These are phyloP conservation scores for Physaria fendleri DNA, from an alignment of 345 rosid species.

Conservation along the genomic window DNA sequence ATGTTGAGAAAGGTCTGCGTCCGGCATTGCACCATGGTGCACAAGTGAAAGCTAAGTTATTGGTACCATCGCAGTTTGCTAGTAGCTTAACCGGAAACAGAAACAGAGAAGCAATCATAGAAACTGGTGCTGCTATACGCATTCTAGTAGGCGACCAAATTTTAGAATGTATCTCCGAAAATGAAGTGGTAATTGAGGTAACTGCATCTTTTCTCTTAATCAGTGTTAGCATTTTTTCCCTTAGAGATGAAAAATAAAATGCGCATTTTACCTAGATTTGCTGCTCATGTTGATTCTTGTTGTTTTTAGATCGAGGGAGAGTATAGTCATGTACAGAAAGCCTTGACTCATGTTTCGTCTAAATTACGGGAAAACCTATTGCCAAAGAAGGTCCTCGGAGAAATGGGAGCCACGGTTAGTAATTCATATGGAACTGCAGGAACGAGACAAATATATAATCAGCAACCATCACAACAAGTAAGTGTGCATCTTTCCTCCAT, in stretches of 20 bases:
- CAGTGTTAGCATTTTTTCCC: background rate
- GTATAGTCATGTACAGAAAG: conserved; percentile 23
- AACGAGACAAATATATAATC: conserved; percentile 10
- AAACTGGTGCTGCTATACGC: conserved; percentile 39
- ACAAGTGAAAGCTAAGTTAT: conserved; percentile 45
- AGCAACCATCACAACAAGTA: conserved; percentile 34
- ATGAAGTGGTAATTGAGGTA: conserved; percentile 54
- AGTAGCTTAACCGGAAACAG: conserved; percentile 18
- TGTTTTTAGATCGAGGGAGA: conserved; percentile 23
- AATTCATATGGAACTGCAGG: conserved; percentile 24
- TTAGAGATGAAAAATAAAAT: background rate
- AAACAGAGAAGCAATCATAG: conserved; percentile 27
- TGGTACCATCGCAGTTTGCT: conserved; percentile 36
- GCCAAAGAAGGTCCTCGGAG: conserved; percentile 32
- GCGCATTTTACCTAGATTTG: background rate
- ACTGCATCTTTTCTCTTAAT: background rate
- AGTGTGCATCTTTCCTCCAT: background rate
- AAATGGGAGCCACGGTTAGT: conserved; percentile 18
- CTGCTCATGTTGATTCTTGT: background rate
- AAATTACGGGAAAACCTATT: conserved; percentile 26
- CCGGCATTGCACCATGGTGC: conserved; percentile 24
- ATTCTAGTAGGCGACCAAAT: conserved; percentile 31
- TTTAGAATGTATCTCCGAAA: conserved; percentile 26
- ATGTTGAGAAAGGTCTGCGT: conserved; percentile 35
- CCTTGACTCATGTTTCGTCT: conserved; percentile 15